A percentile compares a stretch with the other conserved stretches of the same genome.
Conservation (phyloP, 108 stramenopile species). For the Mediolabrus comicus region DNA sequence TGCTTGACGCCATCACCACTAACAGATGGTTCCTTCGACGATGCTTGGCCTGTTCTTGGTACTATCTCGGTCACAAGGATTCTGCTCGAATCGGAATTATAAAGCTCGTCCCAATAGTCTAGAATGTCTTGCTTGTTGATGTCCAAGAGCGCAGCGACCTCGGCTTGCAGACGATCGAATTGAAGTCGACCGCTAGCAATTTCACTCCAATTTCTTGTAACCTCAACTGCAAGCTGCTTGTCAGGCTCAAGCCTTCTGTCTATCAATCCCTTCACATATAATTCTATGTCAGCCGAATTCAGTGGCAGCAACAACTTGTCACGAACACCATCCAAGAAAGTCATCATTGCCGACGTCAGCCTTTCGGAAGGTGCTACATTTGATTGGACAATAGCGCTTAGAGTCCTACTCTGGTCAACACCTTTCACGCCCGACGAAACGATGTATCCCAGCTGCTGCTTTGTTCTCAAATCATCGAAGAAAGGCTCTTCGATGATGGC, state of each 20-base stretch:
- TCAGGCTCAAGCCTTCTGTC: constrained; percentile 84
- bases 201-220: constrained; percentile 83
- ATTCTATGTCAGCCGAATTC: constrained; percentile 54
- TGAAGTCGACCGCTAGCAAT: constrained; percentile 71
- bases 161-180: constrained; percentile 71
- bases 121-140: constrained; percentile 72
- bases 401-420: constrained; percentile 59
- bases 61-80: constrained; percentile 70
- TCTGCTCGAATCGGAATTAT: constrained; percentile 50
- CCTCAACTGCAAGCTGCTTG: constrained; percentile 71
- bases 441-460: constrained; percentile 94
- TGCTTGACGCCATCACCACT: constrained; percentile 21
- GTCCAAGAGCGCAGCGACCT: constrained; percentile 63
- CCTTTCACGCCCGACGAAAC: constrained; percentile 79
- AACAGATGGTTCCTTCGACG: constrained; percentile 52
- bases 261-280: constrained; percentile 70
- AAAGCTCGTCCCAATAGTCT: constrained; percentile 72
- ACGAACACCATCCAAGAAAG: constrained; percentile 31
- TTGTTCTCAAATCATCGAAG: constrained; percentile 88
- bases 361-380: constrained; percentile 39
- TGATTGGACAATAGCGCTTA: constrained; percentile 72
- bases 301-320: constrained; percentile 55
- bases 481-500: constrained; percentile 83
- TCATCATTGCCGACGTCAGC: constrained; percentile 9
- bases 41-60: constrained; percentile 59